Conservation (phyloP, 345 rosid genomes). For the Erodium maritimum region DNA sequence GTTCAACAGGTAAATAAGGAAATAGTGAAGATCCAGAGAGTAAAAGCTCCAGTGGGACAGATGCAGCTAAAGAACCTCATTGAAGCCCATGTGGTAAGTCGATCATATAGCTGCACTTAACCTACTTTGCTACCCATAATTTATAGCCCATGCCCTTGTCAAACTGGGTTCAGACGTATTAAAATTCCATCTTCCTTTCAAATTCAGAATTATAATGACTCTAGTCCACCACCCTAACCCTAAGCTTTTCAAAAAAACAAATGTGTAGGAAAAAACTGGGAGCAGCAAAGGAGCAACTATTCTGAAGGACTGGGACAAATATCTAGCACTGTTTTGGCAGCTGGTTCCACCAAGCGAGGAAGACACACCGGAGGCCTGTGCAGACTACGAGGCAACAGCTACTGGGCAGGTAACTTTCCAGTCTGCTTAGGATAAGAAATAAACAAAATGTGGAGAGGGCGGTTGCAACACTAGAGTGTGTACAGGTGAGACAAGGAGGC, state of each 20-base stretch:
- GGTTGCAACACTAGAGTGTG: constrained; percentile 5
- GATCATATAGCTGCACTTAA: neutral
- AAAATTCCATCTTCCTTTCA: neutral
- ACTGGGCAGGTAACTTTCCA: constrained; percentile 62
- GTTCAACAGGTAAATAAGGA: constrained; percentile 61
- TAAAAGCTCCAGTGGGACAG: constrained; percentile 93
- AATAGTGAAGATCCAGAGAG: constrained; percentile 90
- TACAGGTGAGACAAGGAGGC: constrained; percentile 14
- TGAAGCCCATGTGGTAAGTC: constrained; percentile 87
- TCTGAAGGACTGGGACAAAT: constrained; percentile 73
- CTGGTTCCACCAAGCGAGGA: constrained; percentile 99
- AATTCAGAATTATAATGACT: too few relatives aligned
- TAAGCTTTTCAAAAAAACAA: too few relatives aligned
- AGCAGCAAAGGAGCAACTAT: constrained; percentile 67
- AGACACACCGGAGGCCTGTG: constrained; percentile 94
- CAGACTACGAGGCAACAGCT: constrained; percentile 50
- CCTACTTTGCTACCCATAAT: neutral
- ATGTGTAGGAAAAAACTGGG: constrained; percentile 82
- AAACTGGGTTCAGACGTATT: too few relatives aligned
- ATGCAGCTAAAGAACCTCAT: constrained; percentile 85
- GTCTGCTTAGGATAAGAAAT: constrained; percentile 39
- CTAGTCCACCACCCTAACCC: too few relatives aligned
- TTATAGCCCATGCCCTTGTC: neutral
- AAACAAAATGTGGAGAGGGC: neutral
- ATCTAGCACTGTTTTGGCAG: constrained; percentile 84